Conservation (phyloP, 2,329 filamentous ascomycete species). For the Trematosphaeria pertusa region DNA sequence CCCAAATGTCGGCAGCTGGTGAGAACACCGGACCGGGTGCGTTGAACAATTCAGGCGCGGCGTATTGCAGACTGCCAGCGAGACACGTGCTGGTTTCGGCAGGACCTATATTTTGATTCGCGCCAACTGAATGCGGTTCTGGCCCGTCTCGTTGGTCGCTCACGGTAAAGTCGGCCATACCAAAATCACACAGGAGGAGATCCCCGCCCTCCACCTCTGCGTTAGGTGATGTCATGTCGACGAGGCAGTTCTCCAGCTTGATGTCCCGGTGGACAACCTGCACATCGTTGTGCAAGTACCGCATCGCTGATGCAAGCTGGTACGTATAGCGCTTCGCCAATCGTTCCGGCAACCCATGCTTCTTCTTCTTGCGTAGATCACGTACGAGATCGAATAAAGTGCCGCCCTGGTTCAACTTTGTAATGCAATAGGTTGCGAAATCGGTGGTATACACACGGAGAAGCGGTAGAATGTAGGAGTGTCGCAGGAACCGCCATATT, state of each 20-base stretch:
- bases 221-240: constrained; percentile 61
- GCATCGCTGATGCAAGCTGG: constrained; percentile 68
- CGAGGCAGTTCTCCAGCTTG: constrained; percentile 72
- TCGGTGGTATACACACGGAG: constrained; percentile 71
- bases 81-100: constrained; percentile 64
- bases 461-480: constrained; percentile 67
- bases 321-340: constrained; percentile 67
- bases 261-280: constrained; percentile 71
- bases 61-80: constrained; percentile 66
- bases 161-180: constrained; percentile 71
- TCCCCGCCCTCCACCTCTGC: constrained; percentile 60
- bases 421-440: constrained; percentile 74
- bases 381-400: constrained; percentile 70
- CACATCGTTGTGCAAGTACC: constrained; percentile 72
- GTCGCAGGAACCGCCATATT: constrained; percentile 70
- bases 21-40: constrained; percentile 51
- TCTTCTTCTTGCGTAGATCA: constrained; percentile 54
- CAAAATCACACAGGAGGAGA: constrained; percentile 71
- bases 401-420: constrained; percentile 67
- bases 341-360: constrained; percentile 55
- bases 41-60: constrained; percentile 58
- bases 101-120: constrained; percentile 58
- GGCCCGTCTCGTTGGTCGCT: constrained; percentile 60
- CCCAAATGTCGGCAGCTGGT: constrained; percentile 71
- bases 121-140: constrained; percentile 55